Percentiles rank a stretch among this genome's conserved stretches.
Evolutionary conservation across 2,329 filamentous ascomycete genomes (phyloP).

Genomic region (Nothophoma quercina): DNA sequence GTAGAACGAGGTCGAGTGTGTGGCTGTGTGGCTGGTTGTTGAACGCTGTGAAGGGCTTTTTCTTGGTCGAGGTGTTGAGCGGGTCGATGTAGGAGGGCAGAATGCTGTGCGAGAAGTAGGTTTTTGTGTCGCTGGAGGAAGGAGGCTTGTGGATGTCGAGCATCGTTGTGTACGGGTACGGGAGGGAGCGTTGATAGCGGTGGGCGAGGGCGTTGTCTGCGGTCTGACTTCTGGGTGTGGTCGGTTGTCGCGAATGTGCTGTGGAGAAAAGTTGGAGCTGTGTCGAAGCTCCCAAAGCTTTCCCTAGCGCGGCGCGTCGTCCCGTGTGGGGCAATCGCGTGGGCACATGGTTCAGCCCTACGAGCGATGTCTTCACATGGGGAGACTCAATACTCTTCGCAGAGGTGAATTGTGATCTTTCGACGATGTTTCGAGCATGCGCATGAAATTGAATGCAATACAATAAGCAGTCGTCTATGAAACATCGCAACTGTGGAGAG

Average conservation of each 20-base stretch:
- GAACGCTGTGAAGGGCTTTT: conserved; percentile 78
- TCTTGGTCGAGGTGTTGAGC: conserved; percentile 63
- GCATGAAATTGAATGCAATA: background rate
- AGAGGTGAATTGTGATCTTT: too few species aligned
- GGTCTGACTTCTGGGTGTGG: background rate
- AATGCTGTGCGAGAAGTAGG: conserved; percentile 73
- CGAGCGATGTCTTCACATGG: background rate
- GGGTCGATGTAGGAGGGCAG: conserved; percentile 74
- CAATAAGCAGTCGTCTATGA: background rate
- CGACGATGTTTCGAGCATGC: too few species aligned
- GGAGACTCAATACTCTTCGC: too few species aligned
- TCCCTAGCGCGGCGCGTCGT: conserved; percentile 12
- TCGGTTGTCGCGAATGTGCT: too few species aligned
- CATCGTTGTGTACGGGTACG: too few species aligned
- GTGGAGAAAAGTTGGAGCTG: background rate
- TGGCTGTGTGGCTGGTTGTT: conserved; percentile 71
- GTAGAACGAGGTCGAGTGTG: conserved; percentile 76
- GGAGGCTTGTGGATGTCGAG: conserved; percentile 45
- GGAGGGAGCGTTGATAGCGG: too few species aligned
- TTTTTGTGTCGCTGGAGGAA: conserved; percentile 64
- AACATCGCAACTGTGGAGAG: background rate
- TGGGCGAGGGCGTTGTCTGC: background rate
- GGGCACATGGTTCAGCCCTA: conserved; percentile 7
- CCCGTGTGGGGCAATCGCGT: conserved; percentile 2
- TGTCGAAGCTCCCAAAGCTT: background rate